Base-by-base conservation (phyloP, 805 yeast species). In the Kodamaea kakaduensis region DNA sequence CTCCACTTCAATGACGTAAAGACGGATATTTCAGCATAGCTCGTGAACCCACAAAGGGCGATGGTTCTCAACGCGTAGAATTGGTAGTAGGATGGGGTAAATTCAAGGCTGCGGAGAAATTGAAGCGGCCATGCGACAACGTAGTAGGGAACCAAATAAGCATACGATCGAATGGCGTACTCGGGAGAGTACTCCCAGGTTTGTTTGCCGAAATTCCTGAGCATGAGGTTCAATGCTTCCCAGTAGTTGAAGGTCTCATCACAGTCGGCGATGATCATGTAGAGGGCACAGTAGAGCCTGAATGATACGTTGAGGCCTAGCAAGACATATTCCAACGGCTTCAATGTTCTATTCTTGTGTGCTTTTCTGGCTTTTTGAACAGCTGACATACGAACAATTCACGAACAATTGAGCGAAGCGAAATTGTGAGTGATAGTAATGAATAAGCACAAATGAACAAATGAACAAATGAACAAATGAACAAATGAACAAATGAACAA, bases 171-270 rank as follows among this genome's bases (percentile, higher is more conserved):
- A 36, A 89, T 85, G 12, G 95, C 86, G 50, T 75, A 86, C 36
- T 73, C 83, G 0, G 97, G 96, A 0, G 96, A 85, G 56, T 89
- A 90, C 53, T 89, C 97, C 97, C 97, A 89, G 0, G 97, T 89
- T 57, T 88, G 88, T 48, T 88, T 84, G 2, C 97, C 97, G 56
- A 87, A 86, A 2, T 82, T 83, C 45, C 95, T 72, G 1, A 81
- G 58, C 22, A 89, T 46, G 34, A 82, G 68, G 54, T 90, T 89
- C 39, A 90, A 64, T 1, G 97, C 96, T 45, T 90, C 97, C 90
- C 96, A 88, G 60, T 85, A 90, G 54, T 90, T 90, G 71, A 76
- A 90, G 0, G 80, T 75, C 57, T 90, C 97, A 57, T 90, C 97
- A 54, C 97, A 89, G 50, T 89, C 97, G 2, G 93, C 77, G 17